Evolutionary conservation across 371 early-diverging fungal species (phyloP).

Genomic region (Chytridiales sp.): DNA sequence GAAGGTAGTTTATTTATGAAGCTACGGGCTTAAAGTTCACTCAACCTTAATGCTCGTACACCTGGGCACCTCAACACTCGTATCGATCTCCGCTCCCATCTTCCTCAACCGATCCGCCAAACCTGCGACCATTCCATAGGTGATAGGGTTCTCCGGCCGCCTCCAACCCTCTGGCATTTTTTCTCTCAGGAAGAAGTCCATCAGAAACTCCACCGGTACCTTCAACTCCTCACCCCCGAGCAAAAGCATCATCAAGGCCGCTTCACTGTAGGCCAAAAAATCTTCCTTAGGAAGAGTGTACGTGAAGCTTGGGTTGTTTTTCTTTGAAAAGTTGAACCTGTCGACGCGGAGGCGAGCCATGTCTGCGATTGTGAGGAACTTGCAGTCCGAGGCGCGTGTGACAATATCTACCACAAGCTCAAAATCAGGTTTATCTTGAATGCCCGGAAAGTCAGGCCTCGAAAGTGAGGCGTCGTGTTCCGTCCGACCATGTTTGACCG

Average conservation of each 20-base stretch:
- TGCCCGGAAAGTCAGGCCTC: slow-evolving; percentile 19
- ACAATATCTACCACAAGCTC: slow-evolving; percentile 12
- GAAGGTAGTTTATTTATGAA: too few species aligned
- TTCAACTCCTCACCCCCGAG: slow-evolving; percentile 13
- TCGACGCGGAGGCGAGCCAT: slow-evolving; percentile 25
- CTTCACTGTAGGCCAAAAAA: slow-evolving; percentile 23
- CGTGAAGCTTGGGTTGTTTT: slow-evolving; percentile 18
- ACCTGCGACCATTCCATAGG: too few species aligned
- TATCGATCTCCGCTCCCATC: too few species aligned
- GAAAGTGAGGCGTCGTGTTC: slow-evolving; percentile 39
- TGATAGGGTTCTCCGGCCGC: too few species aligned
- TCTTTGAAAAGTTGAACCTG: slow-evolving; percentile 24
- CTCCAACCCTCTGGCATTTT: too few species aligned
- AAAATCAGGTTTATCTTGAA: slow-evolving; percentile 16
- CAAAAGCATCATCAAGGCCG: slow-evolving; percentile 18
- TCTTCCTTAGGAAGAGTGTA: slow-evolving; percentile 20
- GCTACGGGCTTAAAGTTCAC: too few species aligned
- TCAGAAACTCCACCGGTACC: too few species aligned
- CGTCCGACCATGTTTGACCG: slow-evolving; percentile 11
- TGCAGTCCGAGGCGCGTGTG: slow-evolving; percentile 23
- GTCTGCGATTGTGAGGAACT: slow-evolving; percentile 21
- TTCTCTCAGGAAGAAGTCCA: too few species aligned
- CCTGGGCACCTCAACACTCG: too few species aligned
- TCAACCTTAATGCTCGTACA: too few species aligned
- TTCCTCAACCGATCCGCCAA: too few species aligned